Conservation (phyloP, 2,329 filamentous ascomycete species). For the Epichloe uncinata region DNA sequence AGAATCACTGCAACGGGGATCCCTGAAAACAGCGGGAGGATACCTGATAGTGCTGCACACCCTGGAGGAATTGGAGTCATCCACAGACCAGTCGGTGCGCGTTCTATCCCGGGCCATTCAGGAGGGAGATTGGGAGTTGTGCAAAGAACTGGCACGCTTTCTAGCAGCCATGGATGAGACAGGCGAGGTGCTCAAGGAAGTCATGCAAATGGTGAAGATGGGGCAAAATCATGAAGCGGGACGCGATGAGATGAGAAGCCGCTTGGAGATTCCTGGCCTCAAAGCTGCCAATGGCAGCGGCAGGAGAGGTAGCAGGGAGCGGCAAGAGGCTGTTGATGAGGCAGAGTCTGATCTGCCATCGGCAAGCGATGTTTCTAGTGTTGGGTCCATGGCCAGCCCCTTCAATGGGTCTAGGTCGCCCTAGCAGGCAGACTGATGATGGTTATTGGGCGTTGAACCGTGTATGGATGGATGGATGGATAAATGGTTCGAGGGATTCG, state of each 20-base stretch:
- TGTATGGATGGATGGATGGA: background rate
- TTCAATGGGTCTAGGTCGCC: conserved; percentile 5
- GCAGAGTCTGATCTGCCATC: conserved; percentile 24
- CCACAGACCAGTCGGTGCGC: conserved; percentile 65
- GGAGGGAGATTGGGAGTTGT: conserved; percentile 87
- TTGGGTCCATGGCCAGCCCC: conserved; percentile 21
- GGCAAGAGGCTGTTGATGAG: conserved; percentile 16
- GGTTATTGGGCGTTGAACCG: background rate
- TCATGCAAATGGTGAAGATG: conserved; percentile 49
- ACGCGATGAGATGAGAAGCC: conserved; percentile 14
- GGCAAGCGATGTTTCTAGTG: conserved; percentile 23
- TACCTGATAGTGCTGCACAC: conserved; percentile 94
- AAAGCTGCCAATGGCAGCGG: conserved; percentile 16
- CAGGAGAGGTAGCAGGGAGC: conserved; percentile 16
- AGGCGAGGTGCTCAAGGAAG: conserved; percentile 63
- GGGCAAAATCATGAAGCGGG: conserved; percentile 17
- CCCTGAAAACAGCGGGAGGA: conserved; percentile 86
- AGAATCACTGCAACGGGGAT: conserved; percentile 71
- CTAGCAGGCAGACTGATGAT: background rate
- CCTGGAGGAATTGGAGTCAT: conserved; percentile 53
- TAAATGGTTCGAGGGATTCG: background rate
- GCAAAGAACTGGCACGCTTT: conserved; percentile 90
- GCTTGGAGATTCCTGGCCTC: conserved; percentile 19
- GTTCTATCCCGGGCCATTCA: conserved; percentile 69
- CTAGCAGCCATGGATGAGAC: conserved; percentile 82